Conservation (phyloP, 2,329 filamentous ascomycete species). For the Trichoderma sp. region DNA sequence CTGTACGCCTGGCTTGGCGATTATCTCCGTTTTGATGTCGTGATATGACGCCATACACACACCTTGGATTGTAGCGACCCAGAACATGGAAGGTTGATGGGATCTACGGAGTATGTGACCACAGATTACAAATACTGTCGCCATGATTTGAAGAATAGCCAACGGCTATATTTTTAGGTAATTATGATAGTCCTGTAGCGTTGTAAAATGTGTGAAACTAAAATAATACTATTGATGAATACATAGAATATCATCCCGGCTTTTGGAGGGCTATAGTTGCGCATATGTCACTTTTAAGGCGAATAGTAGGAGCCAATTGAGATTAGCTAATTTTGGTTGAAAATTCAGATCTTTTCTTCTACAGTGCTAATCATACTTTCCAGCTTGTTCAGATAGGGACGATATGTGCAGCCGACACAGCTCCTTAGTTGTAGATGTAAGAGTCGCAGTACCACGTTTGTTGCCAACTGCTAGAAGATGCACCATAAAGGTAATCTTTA, state of each 20-base stretch:
- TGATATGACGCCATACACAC: conserved; percentile 15
- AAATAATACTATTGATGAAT: too few relatives aligned
- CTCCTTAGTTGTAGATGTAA: background rate
- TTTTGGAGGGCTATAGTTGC: too few relatives aligned
- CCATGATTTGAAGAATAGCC: background rate
- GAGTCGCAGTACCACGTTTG: background rate
- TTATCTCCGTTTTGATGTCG: background rate
- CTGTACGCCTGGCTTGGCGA: background rate
- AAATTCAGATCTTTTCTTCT: too few relatives aligned
- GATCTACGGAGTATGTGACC: background rate
- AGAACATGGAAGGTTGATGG: background rate
- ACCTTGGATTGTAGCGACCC: background rate
- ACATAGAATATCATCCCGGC: too few relatives aligned
- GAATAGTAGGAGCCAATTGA: too few relatives aligned
- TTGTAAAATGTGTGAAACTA: too few relatives aligned
- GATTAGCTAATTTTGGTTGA: too few relatives aligned
- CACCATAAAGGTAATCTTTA: background rate
- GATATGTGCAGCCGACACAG: background rate
- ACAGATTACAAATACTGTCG: background rate
- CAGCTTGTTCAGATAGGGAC: background rate
- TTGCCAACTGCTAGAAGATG: background rate
- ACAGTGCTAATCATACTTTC: background rate
- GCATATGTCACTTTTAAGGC: too few relatives aligned
- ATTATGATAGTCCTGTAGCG: too few relatives aligned
- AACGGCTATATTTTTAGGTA: background rate